A percentile compares a stretch with the other conserved stretches of the same genome.
phyloP scores from a whole-genome alignment of 441 rosid species.

The Macaranga tanarius region DNA sequence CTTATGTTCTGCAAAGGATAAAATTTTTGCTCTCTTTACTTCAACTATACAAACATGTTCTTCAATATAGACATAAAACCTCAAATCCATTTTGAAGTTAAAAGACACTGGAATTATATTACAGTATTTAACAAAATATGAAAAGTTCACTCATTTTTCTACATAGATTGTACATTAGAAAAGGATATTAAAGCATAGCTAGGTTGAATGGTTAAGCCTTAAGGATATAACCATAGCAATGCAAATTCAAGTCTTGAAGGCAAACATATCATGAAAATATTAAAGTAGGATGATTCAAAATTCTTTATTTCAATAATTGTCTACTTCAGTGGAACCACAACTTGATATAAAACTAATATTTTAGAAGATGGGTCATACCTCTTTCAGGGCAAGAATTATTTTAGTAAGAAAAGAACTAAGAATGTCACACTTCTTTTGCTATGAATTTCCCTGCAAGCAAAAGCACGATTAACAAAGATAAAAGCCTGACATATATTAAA shows the following conservation, averaged over 20 bases:
- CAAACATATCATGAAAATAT: background rate
- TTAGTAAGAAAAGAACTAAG: conserved; percentile 79
- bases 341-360: conserved; percentile 3
- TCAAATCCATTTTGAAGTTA: background rate
- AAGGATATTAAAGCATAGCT: background rate
- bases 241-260: conserved; percentile 6
- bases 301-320: background rate
- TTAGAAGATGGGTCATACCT: conserved; percentile 48
- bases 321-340: conserved; percentile 3
- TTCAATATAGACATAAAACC: background rate
- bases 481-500: background rate
- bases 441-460: conserved; percentile 55
- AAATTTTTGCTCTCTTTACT: background rate
- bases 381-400: conserved; percentile 84
- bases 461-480: conserved; percentile 5
- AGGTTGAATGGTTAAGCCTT: background rate
- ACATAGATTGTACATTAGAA: background rate
- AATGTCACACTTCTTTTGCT: conserved; percentile 48
- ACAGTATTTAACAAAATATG: too few relatives aligned
- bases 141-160: background rate
- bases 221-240: background rate
- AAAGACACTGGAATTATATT: background rate
- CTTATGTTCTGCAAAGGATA: background rate
- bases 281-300: background rate
- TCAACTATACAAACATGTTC: background rate